Evolutionary conservation across 257 asterid genomes (phyloP), one percentile per base, ranked within the genome.

Genomic region (Lantana camara): DNA sequence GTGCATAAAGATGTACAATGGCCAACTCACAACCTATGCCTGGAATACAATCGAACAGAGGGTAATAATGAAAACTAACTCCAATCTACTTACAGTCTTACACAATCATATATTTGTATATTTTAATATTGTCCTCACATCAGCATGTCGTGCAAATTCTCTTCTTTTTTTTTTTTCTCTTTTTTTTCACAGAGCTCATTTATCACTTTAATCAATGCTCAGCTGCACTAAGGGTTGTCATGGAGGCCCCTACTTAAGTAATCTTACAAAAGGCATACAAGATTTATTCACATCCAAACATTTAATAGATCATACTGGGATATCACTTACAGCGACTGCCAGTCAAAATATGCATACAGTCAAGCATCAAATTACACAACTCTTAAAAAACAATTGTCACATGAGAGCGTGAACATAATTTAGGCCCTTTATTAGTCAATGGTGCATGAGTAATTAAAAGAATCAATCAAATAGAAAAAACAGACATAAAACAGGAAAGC

Each of bases 81-180:
- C 67, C 14, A 30, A 15, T 47, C 37, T 44, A 60, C 42, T 32
- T n/a, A n/a, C n/a, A n/a, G n/a, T n/a, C n/a, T n/a, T n/a, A 63
- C 30, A 22, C 10, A 3, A 59, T 24, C 40, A n/a, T 30, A 24
- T 14, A 41, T 41, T 27, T 27, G 32, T 2, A 27, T 2, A 27
- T 27, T 2, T 27, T 5, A n/a, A n/a, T n/a, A n/a, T n/a, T n/a
- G n/a, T n/a, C n/a, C n/a, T n/a, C n/a, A n/a, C n/a, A n/a, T n/a
- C n/a, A n/a, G n/a, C n/a, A n/a, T n/a, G n/a, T n/a, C n/a, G n/a
- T n/a, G n/a, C n/a, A n/a, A n/a, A n/a, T 21, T 17, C 50, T 4
- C 40, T 19, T 35, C 52, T 2, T 13, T 7, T 19, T 44, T 23
- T 45, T 29, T 38, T 5, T 24, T 46, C 44, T 24, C 12, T 24